Percentiles rank a stretch among this genome's conserved stretches.
These are phyloP conservation scores for Colletotrichum sp. DNA, from an alignment of 2,329 filamentous ascomycete species.

Conservation along the genomic window DNA sequence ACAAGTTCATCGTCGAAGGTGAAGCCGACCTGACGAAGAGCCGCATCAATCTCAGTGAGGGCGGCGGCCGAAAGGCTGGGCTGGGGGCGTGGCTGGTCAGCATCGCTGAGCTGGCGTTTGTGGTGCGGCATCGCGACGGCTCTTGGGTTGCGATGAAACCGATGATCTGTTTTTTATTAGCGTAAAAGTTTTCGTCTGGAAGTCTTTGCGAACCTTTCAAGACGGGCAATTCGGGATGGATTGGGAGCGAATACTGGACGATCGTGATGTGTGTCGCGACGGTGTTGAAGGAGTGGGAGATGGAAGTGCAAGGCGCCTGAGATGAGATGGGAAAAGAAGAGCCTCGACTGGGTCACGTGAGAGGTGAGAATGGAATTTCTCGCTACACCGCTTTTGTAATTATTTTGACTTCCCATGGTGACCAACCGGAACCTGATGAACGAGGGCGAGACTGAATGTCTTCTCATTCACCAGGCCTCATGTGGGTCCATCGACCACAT, in stretches of 20 bases:
- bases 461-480: not conserved
- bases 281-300: not conserved
- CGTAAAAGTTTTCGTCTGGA: fast-evolving
- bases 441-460: not conserved
- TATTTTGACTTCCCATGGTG: not conserved
- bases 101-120: not conserved
- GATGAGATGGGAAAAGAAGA: not conserved
- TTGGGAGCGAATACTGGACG: not conserved
- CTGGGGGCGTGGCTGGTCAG: not conserved
- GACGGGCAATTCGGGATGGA: not conserved
- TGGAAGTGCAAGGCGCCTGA: not conserved
- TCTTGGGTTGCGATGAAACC: not conserved
- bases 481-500: not conserved
- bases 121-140: not conserved
- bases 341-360: not conserved
- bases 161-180: fast-evolving
- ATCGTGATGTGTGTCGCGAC: not conserved
- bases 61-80: not conserved
- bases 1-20: no score
- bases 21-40: fast-evolving
- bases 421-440: no score
- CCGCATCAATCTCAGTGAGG: not conserved
- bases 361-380: not conserved
- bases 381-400: not conserved
- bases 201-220: not conserved